phyloP scores from a whole-genome alignment of 352 stramenopile species.

The Blastocystis sp. region DNA sequence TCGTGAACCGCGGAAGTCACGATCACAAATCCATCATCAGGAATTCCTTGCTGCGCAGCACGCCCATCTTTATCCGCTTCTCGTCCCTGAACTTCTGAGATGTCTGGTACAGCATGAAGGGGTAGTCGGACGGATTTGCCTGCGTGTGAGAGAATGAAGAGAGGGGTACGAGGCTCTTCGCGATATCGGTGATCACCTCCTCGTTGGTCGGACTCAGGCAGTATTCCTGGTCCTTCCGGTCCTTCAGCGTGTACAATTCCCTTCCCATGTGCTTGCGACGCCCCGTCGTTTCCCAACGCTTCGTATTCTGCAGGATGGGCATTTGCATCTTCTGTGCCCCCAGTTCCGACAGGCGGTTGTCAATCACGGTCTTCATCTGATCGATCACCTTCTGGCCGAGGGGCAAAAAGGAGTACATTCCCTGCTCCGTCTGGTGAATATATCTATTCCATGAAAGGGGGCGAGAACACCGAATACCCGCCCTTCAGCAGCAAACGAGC shows the following conservation, averaged over 20 bases:
- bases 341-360: conserved; percentile 11
- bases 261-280: conserved; percentile 43
- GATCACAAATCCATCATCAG: conserved; percentile 58
- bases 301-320: conserved; percentile 44
- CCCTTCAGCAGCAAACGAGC: conserved; percentile 54
- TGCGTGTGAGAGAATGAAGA: neutral
- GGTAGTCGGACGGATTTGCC: conserved; percentile 49
- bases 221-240: conserved; percentile 63
- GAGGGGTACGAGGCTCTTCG: conserved; percentile 37
- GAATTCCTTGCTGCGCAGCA: conserved; percentile 67
- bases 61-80: conserved; percentile 6
- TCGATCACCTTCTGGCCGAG: conserved; percentile 60
- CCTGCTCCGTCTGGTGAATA: conserved; percentile 61
- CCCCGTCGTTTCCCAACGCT: conserved; percentile 52
- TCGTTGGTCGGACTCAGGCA: conserved; percentile 74
- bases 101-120: conserved; percentile 69
- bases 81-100: conserved; percentile 65
- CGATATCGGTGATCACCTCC: conserved; percentile 62
- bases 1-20: neutral
- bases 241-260: conserved; percentile 70
- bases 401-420: conserved; percentile 73
- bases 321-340: conserved; percentile 74
- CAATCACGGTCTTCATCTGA: conserved; percentile 36
- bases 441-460: conserved; percentile 16
- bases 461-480: conserved; percentile 4